phyloP scores from a whole-genome alignment of 2,329 filamentous ascomycete species.

The Phyllosticta paracitricarpa region DNA sequence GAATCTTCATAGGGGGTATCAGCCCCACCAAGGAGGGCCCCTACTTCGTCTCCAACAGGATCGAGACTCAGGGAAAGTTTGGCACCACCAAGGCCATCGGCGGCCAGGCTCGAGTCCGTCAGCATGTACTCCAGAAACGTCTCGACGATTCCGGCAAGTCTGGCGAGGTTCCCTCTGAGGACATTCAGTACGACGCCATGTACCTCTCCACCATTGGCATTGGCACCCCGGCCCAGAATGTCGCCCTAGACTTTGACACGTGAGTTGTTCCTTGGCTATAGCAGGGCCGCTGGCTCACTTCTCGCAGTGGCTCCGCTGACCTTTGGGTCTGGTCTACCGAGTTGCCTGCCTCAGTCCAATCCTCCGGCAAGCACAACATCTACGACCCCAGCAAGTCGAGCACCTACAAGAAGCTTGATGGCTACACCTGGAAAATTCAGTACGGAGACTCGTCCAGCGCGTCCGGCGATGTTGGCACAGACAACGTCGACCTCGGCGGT shows the following conservation, averaged over 20 bases:
- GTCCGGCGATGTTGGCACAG: conserved; percentile 54
- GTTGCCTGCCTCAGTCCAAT: conserved; percentile 28
- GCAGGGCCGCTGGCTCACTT: neutral
- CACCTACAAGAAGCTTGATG: conserved; percentile 43
- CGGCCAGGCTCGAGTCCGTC: conserved; percentile 36
- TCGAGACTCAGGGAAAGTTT: conserved; percentile 40
- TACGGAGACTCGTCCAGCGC: conserved; percentile 62
- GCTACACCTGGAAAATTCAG: conserved; percentile 52
- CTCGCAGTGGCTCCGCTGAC: conserved; percentile 36
- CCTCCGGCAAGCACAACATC: conserved; percentile 37
- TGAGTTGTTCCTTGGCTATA: neutral
- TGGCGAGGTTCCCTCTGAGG: conserved; percentile 49
- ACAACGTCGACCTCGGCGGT: conserved; percentile 52
- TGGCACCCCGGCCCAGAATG: conserved; percentile 52
- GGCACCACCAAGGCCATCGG: conserved; percentile 37
- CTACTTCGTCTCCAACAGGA: conserved; percentile 43
- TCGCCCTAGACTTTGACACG: conserved; percentile 58
- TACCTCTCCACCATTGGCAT: conserved; percentile 56
- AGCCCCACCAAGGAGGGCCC: conserved; percentile 53
- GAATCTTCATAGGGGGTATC: conserved; percentile 38
- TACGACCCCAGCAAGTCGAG: conserved; percentile 53
- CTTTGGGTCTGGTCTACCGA: conserved; percentile 50
- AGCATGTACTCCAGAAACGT: conserved; percentile 40
- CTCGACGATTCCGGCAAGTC: conserved; percentile 22
- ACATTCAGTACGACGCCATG: conserved; percentile 56